A percentile compares a stretch with the other conserved stretches of the same genome.
Evolutionary conservation across 495 filamentous ascomycete genomes (phyloP).

Genomic region (Neurospora hispaniola): DNA sequence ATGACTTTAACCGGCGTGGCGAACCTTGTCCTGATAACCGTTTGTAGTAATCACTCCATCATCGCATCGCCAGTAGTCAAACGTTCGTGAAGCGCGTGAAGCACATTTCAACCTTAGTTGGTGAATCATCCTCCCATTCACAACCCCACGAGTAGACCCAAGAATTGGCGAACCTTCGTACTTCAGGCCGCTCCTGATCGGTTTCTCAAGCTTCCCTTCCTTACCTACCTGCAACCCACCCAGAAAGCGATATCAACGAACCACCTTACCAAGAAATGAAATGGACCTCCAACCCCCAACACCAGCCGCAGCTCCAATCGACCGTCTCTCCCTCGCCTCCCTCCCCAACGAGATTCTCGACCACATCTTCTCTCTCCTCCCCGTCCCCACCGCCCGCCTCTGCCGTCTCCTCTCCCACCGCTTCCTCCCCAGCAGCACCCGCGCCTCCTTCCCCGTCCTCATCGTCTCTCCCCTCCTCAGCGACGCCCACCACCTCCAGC

Average conservation of each 20-base stretch:
- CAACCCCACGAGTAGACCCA: too few species aligned
- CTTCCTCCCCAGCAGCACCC: not conserved
- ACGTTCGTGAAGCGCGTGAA: not conserved
- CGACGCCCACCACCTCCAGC: not conserved
- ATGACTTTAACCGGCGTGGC: not conserved
- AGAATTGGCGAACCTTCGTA: not conserved
- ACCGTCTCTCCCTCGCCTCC: not conserved
- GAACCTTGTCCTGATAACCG: not conserved
- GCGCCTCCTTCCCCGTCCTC: not conserved
- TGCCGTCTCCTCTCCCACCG: not conserved
- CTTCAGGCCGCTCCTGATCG: not conserved
- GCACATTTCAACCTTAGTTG: not conserved
- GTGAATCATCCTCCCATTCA: not conserved
- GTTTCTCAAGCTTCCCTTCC: not conserved
- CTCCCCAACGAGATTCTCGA: not conserved
- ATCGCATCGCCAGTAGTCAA: not conserved
- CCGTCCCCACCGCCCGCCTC: not conserved
- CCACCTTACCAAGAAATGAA: not conserved
- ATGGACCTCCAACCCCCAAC: not conserved
- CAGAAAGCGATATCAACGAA: not conserved
- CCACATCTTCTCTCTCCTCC: not conserved
- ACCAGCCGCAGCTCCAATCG: not conserved
- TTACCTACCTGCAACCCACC: not conserved
- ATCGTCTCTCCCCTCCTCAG: not conserved
- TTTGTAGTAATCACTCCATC: not conserved